Conservation (phyloP, 2,329 filamentous ascomycete genomes). For the Leptographium procerum region DNA sequence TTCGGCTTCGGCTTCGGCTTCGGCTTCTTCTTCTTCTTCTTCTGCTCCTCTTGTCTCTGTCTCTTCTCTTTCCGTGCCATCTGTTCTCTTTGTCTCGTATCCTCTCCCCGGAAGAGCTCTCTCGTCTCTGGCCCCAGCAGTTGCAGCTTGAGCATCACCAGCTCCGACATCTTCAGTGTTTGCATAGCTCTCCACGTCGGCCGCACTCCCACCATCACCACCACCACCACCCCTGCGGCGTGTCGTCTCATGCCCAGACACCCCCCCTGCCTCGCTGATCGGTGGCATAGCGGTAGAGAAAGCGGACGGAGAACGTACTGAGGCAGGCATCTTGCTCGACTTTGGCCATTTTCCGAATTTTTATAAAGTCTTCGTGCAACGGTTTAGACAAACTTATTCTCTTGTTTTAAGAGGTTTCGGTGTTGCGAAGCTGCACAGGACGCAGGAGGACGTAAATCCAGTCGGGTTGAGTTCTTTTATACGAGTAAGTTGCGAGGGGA, state of each 20-base stretch:
- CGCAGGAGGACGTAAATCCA: neutral
- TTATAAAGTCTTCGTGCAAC: neutral
- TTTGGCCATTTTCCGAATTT: slow-evolving; percentile 34
- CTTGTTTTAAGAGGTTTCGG: neutral
- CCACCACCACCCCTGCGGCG: neutral
- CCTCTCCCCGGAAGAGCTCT: neutral
- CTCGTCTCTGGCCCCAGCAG: too few relatives aligned
- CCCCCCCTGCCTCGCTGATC: slow-evolving; percentile 6
- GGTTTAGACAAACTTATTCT: neutral
- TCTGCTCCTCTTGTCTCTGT: slow-evolving; percentile 29
- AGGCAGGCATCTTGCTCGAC: slow-evolving; percentile 50
- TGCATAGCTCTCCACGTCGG: neutral
- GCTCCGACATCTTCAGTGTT: neutral
- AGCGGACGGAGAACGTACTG: slow-evolving; percentile 37
- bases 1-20: too few relatives aligned
- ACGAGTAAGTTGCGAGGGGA: neutral
- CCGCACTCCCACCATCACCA: slow-evolving; percentile 5
- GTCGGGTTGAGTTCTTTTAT: neutral
- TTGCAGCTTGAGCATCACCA: neutral
- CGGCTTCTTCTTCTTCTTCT: slow-evolving; percentile 14
- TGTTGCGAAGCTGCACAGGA: neutral
- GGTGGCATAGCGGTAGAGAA: slow-evolving; percentile 7
- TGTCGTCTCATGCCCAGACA: neutral
- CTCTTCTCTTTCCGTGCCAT: slow-evolving; percentile 53
- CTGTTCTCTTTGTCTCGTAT: too few relatives aligned